A percentile compares a stretch with the other conserved stretches of the same genome.
phyloP scores from a whole-genome alignment of 305 asterid species.

The Ajuga reptans region DNA sequence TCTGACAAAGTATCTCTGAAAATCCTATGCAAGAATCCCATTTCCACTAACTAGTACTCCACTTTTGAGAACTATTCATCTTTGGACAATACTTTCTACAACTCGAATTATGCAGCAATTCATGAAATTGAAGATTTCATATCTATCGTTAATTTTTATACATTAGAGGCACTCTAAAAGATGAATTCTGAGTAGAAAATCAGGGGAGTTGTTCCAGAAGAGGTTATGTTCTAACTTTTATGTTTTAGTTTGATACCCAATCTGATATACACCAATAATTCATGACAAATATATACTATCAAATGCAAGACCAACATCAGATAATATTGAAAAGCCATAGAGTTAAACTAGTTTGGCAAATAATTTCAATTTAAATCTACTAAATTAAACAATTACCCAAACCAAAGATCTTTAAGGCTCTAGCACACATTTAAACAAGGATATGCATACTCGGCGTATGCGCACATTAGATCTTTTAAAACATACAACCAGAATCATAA shows the following conservation, averaged over 20 bases:
- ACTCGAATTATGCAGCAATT: too few species aligned
- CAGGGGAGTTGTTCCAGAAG: background rate
- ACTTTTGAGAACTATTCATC: background rate
- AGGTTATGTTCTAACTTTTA: background rate
- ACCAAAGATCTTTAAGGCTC: background rate
- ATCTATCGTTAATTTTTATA: background rate
- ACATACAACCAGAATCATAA: background rate
- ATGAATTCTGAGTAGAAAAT: background rate
- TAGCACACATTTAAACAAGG: background rate
- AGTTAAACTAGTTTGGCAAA: background rate
- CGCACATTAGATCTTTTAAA: too few species aligned
- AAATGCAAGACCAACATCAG: background rate
- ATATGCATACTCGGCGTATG: background rate
- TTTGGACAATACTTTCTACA: background rate
- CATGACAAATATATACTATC: background rate
- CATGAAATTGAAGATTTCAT: too few species aligned
- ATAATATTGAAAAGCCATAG: background rate
- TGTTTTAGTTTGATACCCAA: background rate
- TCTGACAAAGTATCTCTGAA: slow-evolving; percentile 23
- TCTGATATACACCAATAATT: background rate
- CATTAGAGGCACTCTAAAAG: too few species aligned
- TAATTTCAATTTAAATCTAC: background rate
- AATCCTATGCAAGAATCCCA: slow-evolving; percentile 8
- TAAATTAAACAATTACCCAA: too few species aligned
- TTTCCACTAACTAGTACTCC: background rate